Base-by-base conservation (phyloP, 345 rosid genomes). In the Lumnitzera racemosa region DNA sequence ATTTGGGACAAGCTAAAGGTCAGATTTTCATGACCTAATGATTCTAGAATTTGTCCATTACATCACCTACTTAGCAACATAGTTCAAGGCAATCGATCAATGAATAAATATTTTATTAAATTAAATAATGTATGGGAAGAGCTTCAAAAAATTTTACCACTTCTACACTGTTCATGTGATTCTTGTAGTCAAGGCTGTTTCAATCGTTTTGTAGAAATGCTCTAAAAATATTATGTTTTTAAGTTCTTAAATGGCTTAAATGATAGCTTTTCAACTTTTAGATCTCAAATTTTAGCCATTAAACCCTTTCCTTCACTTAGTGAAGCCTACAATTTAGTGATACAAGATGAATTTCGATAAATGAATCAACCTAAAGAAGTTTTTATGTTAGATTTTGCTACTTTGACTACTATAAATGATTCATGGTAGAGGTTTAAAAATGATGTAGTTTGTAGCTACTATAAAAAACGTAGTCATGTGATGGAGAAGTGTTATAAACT, bases 221-320 rank as follows among this genome's bases (percentile, higher is more conserved):
- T 14, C 10, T 15, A 51, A 24, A 51, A 51, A 15, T 5, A 51
- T 24, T 15, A 15, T 16, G 54, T 51, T 1, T 51, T 15, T 8
- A 51, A 51, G 54, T 51, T 51, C 14, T 15, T 11, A 24, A 51
- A 51, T 51, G 54, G 54, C 12, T 51, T 51, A 51, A 51, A 51
- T 13, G 20, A 24, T 51, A 15, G 14, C 10, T 51, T 15, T 24
- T 24, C 16, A 9, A 15, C 54, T 9, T 24, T 51, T 2, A 51
- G 54, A 51, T 15, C 5, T 24, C 54, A 51, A 24, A 51, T 51
- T 14, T 14, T 51, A 14, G 7, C 14, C 16, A 9, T 4, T 5
- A 51, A 51, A 14, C 54, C 54, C 10, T 51, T 51, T 24, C 54
- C 54, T 24, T 9, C 54, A 1, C 54, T 51, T 9, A 12, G 11